Conservation (phyloP, 306 rosid genomes). For the Lathyrus aphaca region DNA sequence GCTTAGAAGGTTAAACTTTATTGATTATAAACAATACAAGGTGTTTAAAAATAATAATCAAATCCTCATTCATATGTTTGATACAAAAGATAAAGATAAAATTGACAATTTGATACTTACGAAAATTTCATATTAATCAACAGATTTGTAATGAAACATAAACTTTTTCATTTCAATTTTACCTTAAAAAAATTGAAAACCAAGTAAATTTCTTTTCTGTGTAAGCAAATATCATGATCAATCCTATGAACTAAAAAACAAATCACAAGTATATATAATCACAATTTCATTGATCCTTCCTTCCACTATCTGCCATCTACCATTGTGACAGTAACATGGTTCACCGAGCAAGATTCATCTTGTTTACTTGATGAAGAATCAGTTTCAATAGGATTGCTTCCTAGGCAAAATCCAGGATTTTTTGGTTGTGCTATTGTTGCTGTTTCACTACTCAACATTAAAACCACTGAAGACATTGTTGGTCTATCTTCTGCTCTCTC, state of each 20-base stretch:
- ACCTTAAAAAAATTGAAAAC: neutral
- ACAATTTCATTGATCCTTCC: neutral
- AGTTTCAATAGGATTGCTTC: constrained; percentile 46
- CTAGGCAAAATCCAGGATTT: constrained; percentile 52
- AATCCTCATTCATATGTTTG: too few relatives aligned
- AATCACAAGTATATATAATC: constrained; percentile 1
- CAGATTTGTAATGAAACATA: neutral
- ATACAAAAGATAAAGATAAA: neutral
- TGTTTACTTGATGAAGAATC: constrained; percentile 49
- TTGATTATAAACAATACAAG: too few relatives aligned
- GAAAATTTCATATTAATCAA: neutral
- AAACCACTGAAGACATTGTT: constrained; percentile 53
- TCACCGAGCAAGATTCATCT: constrained; percentile 50
- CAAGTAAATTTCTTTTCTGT: neutral
- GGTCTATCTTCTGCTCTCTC: constrained; percentile 60
- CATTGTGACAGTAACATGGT: constrained; percentile 58
- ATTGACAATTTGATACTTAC: neutral
- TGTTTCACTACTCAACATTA: constrained; percentile 57
- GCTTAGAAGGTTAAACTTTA: neutral
- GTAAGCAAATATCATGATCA: neutral
- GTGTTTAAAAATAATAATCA: too few relatives aligned
- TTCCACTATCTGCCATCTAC: constrained; percentile 51
- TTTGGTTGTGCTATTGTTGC: constrained; percentile 47
- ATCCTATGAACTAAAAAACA: neutral
- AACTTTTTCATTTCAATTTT: neutral